These are phyloP conservation scores for Cercospora berteroae DNA, from an alignment of 2,329 filamentous ascomycete genomes.

Conservation along the genomic window DNA sequence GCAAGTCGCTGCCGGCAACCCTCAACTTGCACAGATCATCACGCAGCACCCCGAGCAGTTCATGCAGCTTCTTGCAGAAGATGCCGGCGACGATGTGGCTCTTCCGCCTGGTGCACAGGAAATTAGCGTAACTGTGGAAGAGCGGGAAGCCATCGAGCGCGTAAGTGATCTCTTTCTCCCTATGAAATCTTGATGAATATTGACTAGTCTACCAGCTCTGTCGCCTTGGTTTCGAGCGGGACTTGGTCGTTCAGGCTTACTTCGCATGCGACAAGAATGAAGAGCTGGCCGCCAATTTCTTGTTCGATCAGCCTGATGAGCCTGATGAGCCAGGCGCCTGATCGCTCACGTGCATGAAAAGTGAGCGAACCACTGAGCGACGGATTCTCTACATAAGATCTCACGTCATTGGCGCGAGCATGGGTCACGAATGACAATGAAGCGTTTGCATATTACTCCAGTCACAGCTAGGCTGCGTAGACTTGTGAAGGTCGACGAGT, in stretches of 20 bases:
- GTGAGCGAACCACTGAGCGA: neutral
- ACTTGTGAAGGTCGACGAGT: slow-evolving; percentile 2
- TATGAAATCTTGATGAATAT: neutral
- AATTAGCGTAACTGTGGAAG: slow-evolving; percentile 90
- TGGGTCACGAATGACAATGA: slow-evolving; percentile 16
- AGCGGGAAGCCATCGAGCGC: slow-evolving; percentile 94
- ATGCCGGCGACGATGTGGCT: slow-evolving; percentile 74
- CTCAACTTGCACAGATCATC: slow-evolving; percentile 88
- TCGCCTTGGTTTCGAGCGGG: slow-evolving; percentile 86
- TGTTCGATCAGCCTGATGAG: slow-evolving; percentile 95
- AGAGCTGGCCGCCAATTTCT: slow-evolving; percentile 94
- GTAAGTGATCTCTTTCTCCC: slow-evolving; percentile 52
- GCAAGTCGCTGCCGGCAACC: slow-evolving; percentile 92
- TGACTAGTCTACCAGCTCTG: slow-evolving; percentile 63
- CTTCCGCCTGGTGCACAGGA: slow-evolving; percentile 84
- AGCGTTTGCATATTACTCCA: slow-evolving; percentile 15
- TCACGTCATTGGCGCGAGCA: slow-evolving; percentile 3
- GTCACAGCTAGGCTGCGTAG: slow-evolving; percentile 7
- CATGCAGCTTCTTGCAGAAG: slow-evolving; percentile 83
- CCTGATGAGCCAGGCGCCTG: slow-evolving; percentile 33
- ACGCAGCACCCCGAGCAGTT: slow-evolving; percentile 91
- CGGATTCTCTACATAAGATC: neutral
- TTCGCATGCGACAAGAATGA: slow-evolving; percentile 99
- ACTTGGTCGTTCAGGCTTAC: slow-evolving; percentile 95
- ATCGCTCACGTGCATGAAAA: neutral